phyloP scores from a whole-genome alignment of 495 filamentous ascomycete species.

The Terfezia boudieri region DNA sequence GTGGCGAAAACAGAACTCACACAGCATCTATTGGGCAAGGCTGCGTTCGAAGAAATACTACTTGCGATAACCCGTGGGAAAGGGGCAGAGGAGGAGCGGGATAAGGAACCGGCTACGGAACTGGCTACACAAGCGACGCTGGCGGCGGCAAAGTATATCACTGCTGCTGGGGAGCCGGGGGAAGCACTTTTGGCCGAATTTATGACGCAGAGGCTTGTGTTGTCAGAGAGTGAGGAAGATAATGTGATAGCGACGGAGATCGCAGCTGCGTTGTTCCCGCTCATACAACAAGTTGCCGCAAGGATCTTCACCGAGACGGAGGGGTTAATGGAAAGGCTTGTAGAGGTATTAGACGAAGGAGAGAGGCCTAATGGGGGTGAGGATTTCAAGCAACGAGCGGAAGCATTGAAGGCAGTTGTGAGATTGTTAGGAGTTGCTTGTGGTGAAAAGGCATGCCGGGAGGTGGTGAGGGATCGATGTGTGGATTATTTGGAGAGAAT shows the following conservation, averaged over 20 bases:
- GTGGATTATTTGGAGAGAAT: constrained; percentile 61
- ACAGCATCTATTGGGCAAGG: too few relatives aligned
- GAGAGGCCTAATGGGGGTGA: not conserved
- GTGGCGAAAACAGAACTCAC: too few relatives aligned
- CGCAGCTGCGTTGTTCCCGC: constrained; percentile 53
- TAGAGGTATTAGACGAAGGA: constrained; percentile 29
- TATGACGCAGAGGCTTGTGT: not conserved
- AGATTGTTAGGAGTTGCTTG: constrained; percentile 39
- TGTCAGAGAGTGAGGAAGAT: too few relatives aligned
- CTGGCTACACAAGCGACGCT: not conserved
- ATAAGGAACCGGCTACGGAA: not conserved
- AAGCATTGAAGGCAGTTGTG: not conserved
- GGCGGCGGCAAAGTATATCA: not conserved
- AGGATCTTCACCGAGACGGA: constrained; percentile 64
- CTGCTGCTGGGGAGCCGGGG: not conserved
- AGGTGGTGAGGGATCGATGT: constrained; percentile 59
- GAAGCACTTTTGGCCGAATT: not conserved
- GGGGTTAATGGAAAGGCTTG: constrained; percentile 12
- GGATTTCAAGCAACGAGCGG: not conserved
- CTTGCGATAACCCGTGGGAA: too few relatives aligned
- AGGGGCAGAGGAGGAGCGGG: not conserved
- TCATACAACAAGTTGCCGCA: constrained; percentile 46
- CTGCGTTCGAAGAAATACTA: too few relatives aligned
- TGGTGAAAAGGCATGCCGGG: constrained; percentile 54
- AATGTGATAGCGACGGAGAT: not conserved